Base-by-base conservation (phyloP, 2,329 filamentous ascomycete species). In the Xenosphaeropsis pyriputrescens region DNA sequence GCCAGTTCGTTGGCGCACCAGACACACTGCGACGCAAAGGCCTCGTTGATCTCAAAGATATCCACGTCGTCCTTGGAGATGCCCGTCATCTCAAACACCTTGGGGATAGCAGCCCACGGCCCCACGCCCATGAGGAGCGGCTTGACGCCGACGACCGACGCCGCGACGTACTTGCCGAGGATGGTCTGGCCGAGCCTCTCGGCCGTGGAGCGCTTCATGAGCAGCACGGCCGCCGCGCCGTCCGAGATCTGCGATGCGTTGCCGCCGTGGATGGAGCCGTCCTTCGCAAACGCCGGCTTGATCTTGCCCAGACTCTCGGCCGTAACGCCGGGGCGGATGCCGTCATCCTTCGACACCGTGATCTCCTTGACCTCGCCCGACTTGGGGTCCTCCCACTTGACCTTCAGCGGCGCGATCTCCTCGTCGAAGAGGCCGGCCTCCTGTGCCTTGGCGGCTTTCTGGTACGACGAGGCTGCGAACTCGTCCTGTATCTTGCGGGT, bases 41-140 rank as follows among this genome's bases (percentile, higher is more conserved):
- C 91, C 72, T 98, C 91, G 68, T 98, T 98, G 71, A 98, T 95
- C 73, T 98, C 91, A 55, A 75, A 96, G 55, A 96, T 89, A 57
- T 96, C 91, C 19, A 98, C 85, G 49, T 96, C 89, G 40, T 93
- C 80, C 61, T 79, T 85, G 56, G 67, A 69, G 50, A 98, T 76
- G 42, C 88, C 86, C 0, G 88, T 84, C 59, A 91, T 88, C 57
- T 84, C 72, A 40, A 95, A 78, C 4, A 85, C 88, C 57, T 88
- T 82, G 46, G 91, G 91, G 53, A 98, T 96, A 40, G 91, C 88
- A 62, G 88, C 88, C 75, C 85, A 94, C 36, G 91, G 91, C 1
- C 91, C 91, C 48, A 94, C 70, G 45, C 91, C 91, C 91, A 98
- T 96, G 49, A 96, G 79, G 40, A 95, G 72, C 32, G 91, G 91